Conservation (phyloP, 495 filamentous ascomycete genomes). For the Penicilliopsis zonata region DNA sequence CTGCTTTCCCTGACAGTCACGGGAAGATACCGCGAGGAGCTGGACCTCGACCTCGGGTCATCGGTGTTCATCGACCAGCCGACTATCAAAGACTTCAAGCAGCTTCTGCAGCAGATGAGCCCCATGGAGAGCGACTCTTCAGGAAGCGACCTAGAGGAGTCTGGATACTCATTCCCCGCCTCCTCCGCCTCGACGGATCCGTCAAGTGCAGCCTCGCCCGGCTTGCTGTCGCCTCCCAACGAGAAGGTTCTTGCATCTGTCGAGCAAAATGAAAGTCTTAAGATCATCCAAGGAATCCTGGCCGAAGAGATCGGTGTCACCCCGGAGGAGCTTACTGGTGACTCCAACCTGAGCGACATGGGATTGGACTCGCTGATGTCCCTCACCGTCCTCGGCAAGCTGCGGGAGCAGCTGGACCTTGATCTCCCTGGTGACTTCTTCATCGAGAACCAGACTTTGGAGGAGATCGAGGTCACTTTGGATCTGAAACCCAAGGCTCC, state of each 20-base stretch:
- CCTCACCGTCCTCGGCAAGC: constrained; percentile 33
- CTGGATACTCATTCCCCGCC: constrained; percentile 17
- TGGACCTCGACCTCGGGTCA: constrained; percentile 37
- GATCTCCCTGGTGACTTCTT: constrained; percentile 46
- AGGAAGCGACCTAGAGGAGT: constrained; percentile 20
- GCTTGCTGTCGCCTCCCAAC: constrained; percentile 18
- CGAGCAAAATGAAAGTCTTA: constrained; percentile 35
- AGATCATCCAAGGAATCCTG: constrained; percentile 43
- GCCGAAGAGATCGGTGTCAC: constrained; percentile 58
- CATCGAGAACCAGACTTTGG: constrained; percentile 46
- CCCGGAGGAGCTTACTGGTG: constrained; percentile 43
- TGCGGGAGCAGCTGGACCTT: constrained; percentile 41
- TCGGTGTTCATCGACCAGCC: constrained; percentile 46
- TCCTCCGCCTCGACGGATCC: constrained; percentile 15
- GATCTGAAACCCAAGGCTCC: constrained; percentile 26
- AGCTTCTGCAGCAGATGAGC: constrained; percentile 34
- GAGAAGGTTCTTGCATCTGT: constrained; percentile 21
- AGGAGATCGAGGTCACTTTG: constrained; percentile 36
- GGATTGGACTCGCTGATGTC: constrained; percentile 45
- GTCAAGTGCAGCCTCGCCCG: constrained; percentile 23
- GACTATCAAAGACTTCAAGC: constrained; percentile 50
- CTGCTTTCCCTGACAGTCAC: constrained; percentile 37
- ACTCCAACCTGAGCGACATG: constrained; percentile 32
- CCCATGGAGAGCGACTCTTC: constrained; percentile 23
- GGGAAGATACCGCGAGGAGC: constrained; percentile 35